Evolutionary conservation across 345 rosid species (phyloP), one percentile per base, ranked within the genome.

Genomic region (Eucalyptus melliodora): DNA sequence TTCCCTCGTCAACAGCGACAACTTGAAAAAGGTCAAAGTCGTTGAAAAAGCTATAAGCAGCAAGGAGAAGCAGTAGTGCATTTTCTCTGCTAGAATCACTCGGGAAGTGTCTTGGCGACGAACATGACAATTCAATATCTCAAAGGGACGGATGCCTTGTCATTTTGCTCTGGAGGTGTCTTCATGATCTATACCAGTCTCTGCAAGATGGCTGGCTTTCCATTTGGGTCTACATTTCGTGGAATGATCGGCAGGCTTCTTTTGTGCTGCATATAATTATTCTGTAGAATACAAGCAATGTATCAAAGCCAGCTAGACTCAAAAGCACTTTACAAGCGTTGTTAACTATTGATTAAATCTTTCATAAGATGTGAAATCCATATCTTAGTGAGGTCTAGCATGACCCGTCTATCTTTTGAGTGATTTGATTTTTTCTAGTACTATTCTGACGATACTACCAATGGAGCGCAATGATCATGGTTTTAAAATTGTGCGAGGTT

Each of bases 1-100:
- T 87, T 95, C 97, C 56, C 89, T 97, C 27, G 88, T 96, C 92
- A 97, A 98, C 88, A 91, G 91, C 12, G 97, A 97, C 88, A 96
- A 93, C 92, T 87, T 95, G 23, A 94, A 93, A 87, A 98, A 95
- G 92, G 97, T 96, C 16, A 93, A 95, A 91, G 91, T 95, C 23
- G 91, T 97, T 13, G 97, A 98, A 90, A 95, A 97, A 11, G 97
- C 94, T 6, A 87, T 98, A 27, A 94, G 92, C 91, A 91, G 34
- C 69, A 89, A 81, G 88, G 99, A 95, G 93, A 92, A 90, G 89
- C 88, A 90, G 88, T 88, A 59, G 86, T 62, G 82, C 81, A 87
- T 65, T 87, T 88, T 60, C 88, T 30, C 37, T 65, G 72, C 72
- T n/a, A n/a, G 72, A 65, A 27, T n/a, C 37, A n/a, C 37, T 65